These are phyloP conservation scores for Telfairia occidentalis DNA, from an alignment of 331 rosid genomes.

Conservation along the genomic window DNA sequence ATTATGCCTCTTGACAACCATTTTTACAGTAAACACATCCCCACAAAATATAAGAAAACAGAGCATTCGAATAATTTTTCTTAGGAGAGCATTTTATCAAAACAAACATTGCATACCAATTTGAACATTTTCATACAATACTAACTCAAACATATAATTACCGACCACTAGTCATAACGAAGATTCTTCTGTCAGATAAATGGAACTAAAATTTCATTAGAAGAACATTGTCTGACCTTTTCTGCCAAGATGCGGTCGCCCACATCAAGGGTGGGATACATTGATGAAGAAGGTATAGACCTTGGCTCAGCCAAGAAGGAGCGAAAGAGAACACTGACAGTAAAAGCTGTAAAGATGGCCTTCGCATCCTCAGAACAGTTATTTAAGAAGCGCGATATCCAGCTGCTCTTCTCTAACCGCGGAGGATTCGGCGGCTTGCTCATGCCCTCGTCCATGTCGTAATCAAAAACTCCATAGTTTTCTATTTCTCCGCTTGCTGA, in stretches of 20 bases:
- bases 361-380: constrained; percentile 63
- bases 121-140: background rate
- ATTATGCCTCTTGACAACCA: background rate
- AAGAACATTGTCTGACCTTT: constrained; percentile 41
- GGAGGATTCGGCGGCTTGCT: constrained; percentile 6
- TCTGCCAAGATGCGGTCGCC: constrained; percentile 92
- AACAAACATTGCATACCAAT: background rate
- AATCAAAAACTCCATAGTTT: constrained; percentile 37
- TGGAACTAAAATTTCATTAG: background rate
- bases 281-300: constrained; percentile 86
- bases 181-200: background rate
- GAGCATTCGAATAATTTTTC: background rate
- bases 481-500: constrained; percentile 36
- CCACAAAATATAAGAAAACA: background rate
- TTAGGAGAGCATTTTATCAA: background rate
- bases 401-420: constrained; percentile 38
- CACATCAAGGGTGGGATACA: constrained; percentile 78
- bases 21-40: background rate
- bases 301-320: constrained; percentile 85
- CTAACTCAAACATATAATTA: background rate
- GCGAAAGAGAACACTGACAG: constrained; percentile 56
- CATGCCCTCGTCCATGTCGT: background rate
- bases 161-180: background rate
- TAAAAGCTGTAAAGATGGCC: constrained; percentile 66
- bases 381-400: constrained; percentile 51